These are phyloP conservation scores for Immersiporthe knoxdaviesiana DNA, from an alignment of 2,329 filamentous ascomycete genomes.

Conservation along the genomic window DNA sequence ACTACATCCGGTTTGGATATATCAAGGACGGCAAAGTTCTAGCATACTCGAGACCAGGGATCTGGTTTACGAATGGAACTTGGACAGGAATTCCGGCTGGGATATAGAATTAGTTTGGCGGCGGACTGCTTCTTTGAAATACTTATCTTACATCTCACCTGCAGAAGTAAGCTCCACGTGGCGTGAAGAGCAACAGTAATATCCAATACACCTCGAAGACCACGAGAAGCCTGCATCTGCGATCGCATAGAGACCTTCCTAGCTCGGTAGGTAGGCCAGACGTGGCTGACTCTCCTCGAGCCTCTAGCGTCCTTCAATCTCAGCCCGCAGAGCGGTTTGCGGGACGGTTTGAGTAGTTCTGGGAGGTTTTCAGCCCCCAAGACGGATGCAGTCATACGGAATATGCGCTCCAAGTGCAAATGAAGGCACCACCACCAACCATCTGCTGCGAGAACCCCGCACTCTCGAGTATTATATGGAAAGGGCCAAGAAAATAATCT, in stretches of 20 bases:
- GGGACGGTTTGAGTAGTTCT: background rate
- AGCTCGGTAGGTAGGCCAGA: background rate
- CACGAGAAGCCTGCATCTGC: too few relatives aligned
- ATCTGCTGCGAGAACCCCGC: too few relatives aligned
- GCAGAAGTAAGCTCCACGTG: background rate
- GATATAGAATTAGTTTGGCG: background rate
- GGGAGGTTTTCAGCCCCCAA: background rate
- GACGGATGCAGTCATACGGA: background rate
- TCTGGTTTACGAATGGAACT: constrained; percentile 28
- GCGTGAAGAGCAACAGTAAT: too few relatives aligned
- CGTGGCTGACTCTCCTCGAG: background rate
- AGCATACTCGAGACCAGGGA: constrained; percentile 26
- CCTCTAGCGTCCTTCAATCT: background rate
- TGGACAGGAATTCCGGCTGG: constrained; percentile 28
- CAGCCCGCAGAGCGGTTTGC: background rate
- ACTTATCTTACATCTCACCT: background rate
- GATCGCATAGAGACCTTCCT: background rate
- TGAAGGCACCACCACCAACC: background rate
- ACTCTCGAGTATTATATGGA: background rate
- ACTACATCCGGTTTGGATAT: constrained; percentile 31
- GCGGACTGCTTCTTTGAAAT: background rate
- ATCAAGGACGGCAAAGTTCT: constrained; percentile 25
- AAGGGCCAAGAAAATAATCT: background rate
- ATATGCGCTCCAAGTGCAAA: background rate
- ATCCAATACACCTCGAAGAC: too few relatives aligned